A percentile compares a stretch with the other conserved stretches of the same genome.
Evolutionary conservation across 768 basidiomycete genomes (phyloP).

Genomic region (Termitomyces sp.): DNA sequence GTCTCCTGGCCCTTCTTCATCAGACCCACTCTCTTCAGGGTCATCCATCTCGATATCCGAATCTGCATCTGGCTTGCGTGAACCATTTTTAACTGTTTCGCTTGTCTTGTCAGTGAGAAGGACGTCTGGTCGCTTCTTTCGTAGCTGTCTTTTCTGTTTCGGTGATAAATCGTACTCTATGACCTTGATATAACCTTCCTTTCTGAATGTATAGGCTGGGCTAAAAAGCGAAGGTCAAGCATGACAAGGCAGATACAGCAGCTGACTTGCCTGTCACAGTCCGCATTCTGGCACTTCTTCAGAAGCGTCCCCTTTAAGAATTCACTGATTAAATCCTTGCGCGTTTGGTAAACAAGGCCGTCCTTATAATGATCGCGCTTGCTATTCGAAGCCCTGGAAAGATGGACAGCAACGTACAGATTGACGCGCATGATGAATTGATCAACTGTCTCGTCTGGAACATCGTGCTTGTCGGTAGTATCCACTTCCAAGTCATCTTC

Average conservation of each 20-base stretch:
- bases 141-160: constrained; percentile 66
- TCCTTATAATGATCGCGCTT: constrained; percentile 88
- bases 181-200: constrained; percentile 90
- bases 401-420: constrained; percentile 57
- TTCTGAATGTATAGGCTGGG: constrained; percentile 80
- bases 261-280: constrained; percentile 75
- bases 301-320: constrained; percentile 66
- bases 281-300: constrained; percentile 70
- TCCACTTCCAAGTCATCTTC: constrained; percentile 33
- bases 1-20: constrained; percentile 35
- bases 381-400: constrained; percentile 41
- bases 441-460: constrained; percentile 49
- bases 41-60: constrained; percentile 47
- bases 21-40: constrained; percentile 34
- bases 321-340: constrained; percentile 77
- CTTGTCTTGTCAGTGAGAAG: constrained; percentile 46
- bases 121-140: constrained; percentile 72
- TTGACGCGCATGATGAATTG: constrained; percentile 61
- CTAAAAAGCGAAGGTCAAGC: constrained; percentile 30
- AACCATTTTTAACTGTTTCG: constrained; percentile 17
- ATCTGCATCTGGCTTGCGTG: constrained; percentile 26
- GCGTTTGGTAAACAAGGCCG: constrained; percentile 76
- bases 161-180: constrained; percentile 85
- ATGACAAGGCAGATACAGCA: neutral
- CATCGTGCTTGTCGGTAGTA: constrained; percentile 31